Base-by-base conservation (phyloP, 2,329 filamentous ascomycete species). In the Monosporascus sp. region DNA sequence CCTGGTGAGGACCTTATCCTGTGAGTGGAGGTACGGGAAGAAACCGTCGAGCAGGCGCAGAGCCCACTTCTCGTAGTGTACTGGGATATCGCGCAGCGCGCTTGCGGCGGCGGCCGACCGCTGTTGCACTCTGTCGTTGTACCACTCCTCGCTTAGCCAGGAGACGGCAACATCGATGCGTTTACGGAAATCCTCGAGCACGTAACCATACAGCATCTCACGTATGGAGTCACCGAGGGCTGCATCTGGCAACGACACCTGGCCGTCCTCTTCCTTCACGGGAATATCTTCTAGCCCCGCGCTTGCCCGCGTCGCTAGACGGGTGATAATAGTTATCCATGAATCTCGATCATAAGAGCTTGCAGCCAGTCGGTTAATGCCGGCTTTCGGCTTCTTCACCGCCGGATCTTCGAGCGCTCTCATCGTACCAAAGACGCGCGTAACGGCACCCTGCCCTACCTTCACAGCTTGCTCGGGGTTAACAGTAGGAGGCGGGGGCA, bases 141-240 rank as follows among this genome's bases (percentile, higher is more conserved):
- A 97, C 93, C 94, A 99, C 72, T 99, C 94, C 70, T 99, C 94
- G 63, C 88, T 96, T 17, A 99, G 79, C 94, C 94, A 99, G 7
- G 87, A 86, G 50, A 97, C 91, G 1, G 91, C 93, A 22, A 94
- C 82, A 61, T 95, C 92, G 58, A 97, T 92, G 44, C 94, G 86
- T 57, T 82, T 86, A 51, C 93, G 85, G 73, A 96, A 99, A 67
- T 97, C 93, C 58, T 95, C 91, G 58, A 97, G 82, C 48, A 97
- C 82, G 68, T 96, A 97, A 51, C 83, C 80, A 70, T 91, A 94
- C 2, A 99, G 75, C 7, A 84, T 79, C 61, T 96, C 88, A 50
- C 94, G 84, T 59, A 97, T 91, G 6, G 80, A 80, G 64, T 88
- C 81, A 61, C 80, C 80, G 26, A 91, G 80, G 35, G 58, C 51